Conservation (phyloP, 2,329 filamentous ascomycete genomes). For the Colletotrichum trifolii region DNA sequence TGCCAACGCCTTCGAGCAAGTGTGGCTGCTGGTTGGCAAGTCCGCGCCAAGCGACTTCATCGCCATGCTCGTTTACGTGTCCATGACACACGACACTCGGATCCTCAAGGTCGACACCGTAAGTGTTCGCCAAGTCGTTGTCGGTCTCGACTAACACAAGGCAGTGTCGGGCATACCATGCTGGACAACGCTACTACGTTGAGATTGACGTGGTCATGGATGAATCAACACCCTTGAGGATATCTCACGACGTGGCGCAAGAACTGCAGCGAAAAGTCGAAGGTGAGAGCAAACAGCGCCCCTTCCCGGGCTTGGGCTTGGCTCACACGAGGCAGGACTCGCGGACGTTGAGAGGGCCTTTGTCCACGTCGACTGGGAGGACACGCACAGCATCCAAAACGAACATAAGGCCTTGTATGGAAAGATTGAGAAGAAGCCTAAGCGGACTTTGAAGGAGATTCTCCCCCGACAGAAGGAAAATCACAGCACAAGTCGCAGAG, state of each 20-base stretch:
- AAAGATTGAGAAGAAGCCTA: slow-evolving; percentile 45
- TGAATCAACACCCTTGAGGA: slow-evolving; percentile 61
- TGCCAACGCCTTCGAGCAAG: slow-evolving; percentile 69
- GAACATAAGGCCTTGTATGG: slow-evolving; percentile 56
- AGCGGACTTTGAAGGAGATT: slow-evolving; percentile 48
- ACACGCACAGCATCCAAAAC: slow-evolving; percentile 52
- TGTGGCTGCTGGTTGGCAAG: slow-evolving; percentile 71
- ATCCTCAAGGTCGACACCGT: slow-evolving; percentile 69
- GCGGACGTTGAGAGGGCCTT: slow-evolving; percentile 56
- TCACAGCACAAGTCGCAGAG: slow-evolving; percentile 24
- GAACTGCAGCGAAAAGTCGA: slow-evolving; percentile 70
- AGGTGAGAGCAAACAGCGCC: slow-evolving; percentile 45
- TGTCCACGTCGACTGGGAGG: slow-evolving; percentile 58
- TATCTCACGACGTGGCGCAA: slow-evolving; percentile 71
- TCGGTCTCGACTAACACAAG: slow-evolving; percentile 23
- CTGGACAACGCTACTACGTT: slow-evolving; percentile 70
- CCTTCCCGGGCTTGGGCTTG: background rate
- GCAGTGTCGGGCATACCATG: slow-evolving; percentile 68
- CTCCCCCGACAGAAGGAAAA: slow-evolving; percentile 39
- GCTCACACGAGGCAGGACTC: slow-evolving; percentile 40
- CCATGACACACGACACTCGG: slow-evolving; percentile 63
- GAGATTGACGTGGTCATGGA: slow-evolving; percentile 73
- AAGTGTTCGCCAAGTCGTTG: slow-evolving; percentile 33
- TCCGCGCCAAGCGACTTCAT: slow-evolving; percentile 68
- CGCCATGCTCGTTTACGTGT: slow-evolving; percentile 66